Percentiles rank a stretch among this genome's conserved stretches.
phyloP scores from a whole-genome alignment of 495 filamentous ascomycete species.

The Aspergillus wentii region DNA sequence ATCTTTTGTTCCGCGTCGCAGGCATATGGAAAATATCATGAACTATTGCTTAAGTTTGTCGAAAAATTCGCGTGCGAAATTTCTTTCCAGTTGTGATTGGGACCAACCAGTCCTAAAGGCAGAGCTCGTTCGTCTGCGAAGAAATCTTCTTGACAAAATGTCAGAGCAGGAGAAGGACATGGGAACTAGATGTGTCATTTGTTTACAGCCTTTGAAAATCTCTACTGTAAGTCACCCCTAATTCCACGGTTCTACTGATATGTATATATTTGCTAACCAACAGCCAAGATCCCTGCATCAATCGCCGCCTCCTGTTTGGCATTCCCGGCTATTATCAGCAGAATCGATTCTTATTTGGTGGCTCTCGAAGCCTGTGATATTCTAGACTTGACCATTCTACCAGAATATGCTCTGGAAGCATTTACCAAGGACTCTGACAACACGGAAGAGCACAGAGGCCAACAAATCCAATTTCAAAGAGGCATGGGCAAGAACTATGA shows the following conservation, averaged over 20 bases:
- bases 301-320: slow-evolving; percentile 62
- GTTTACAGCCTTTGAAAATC: slow-evolving; percentile 61
- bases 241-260: not conserved
- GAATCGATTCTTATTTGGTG: slow-evolving; percentile 78
- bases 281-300: slow-evolving; percentile 54
- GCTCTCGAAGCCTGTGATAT: slow-evolving; percentile 65
- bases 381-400: slow-evolving; percentile 53
- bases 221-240: slow-evolving; percentile 60
- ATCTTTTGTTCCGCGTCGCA: slow-evolving; percentile 38
- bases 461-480: slow-evolving; percentile 68
- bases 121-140: slow-evolving; percentile 64
- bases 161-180: slow-evolving; percentile 45
- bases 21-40: slow-evolving; percentile 56
- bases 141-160: slow-evolving; percentile 72
- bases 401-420: slow-evolving; percentile 77
- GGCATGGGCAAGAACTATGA: slow-evolving; percentile 99
- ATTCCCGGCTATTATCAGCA: slow-evolving; percentile 79
- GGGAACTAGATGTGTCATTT: slow-evolving; percentile 39
- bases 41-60: slow-evolving; percentile 60
- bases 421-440: slow-evolving; percentile 95
- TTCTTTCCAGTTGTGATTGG: slow-evolving; percentile 41
- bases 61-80: slow-evolving; percentile 43
- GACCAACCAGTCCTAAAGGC: slow-evolving; percentile 77
- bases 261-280: slow-evolving; percentile 18
- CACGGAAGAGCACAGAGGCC: slow-evolving; percentile 66